These are phyloP conservation scores for Wickerhamiella nectarea DNA, from an alignment of 805 yeast species.

Conservation along the genomic window DNA sequence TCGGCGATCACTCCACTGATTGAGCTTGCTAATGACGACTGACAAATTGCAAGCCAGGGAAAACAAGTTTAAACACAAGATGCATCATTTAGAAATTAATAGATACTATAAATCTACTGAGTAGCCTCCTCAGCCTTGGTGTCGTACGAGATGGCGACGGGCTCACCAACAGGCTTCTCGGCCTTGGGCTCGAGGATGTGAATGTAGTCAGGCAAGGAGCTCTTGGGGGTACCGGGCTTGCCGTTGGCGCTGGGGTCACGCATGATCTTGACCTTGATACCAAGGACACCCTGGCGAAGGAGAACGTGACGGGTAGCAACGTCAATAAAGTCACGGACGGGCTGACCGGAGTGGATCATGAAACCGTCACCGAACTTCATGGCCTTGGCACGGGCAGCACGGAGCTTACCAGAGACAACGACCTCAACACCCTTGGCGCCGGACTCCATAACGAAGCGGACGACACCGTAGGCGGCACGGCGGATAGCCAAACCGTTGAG, in stretches of 20 bases:
- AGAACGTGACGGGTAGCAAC: constrained; percentile 98
- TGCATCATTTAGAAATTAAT: too few relatives aligned
- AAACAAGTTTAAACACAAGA: too few relatives aligned
- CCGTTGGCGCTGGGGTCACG: constrained; percentile 66
- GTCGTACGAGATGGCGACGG: constrained; percentile 64
- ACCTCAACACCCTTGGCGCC: constrained; percentile 99
- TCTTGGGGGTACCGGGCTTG: constrained; percentile 28
- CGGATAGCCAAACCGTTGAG: constrained; percentile 98
- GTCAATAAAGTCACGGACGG: constrained; percentile 97
- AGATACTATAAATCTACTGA: constrained; percentile 6
- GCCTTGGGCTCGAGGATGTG: constrained; percentile 89
- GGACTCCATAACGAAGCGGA: constrained; percentile 98
- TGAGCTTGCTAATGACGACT: too few relatives aligned
- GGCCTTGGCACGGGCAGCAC: constrained; percentile 99
- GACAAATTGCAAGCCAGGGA: too few relatives aligned
- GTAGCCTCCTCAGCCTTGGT: constrained; percentile 12
- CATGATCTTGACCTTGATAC: constrained; percentile 99
- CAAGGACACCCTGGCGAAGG: constrained; percentile 99
- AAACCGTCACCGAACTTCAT: constrained; percentile 99
- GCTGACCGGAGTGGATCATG: constrained; percentile 99
- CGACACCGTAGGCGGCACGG: constrained; percentile 99
- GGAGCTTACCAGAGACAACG: constrained; percentile 97
- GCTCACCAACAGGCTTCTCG: constrained; percentile 45
- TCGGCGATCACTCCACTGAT: too few relatives aligned
- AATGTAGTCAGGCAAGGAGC: constrained; percentile 87